These are phyloP conservation scores for Acanthamoeba sp. DNA, from an alignment of 208 protist species.

Conservation along the genomic window DNA sequence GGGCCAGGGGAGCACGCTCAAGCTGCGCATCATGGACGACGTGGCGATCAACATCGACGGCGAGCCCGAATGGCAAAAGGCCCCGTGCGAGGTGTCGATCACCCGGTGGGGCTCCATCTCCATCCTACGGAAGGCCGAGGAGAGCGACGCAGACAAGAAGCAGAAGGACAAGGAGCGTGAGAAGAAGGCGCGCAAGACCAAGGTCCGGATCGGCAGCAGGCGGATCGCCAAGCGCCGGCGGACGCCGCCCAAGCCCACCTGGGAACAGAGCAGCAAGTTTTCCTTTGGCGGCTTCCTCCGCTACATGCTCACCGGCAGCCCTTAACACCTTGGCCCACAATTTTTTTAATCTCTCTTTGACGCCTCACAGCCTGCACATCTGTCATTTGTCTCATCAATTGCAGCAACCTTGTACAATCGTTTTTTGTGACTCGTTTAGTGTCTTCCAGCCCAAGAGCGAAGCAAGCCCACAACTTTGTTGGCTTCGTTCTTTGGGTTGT, in stretches of 20 bases:
- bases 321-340: neutral
- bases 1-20: constrained; percentile 36
- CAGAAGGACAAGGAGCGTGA: neutral
- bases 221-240: constrained; percentile 6
- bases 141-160: neutral
- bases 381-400: too few species aligned
- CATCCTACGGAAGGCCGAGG: neutral
- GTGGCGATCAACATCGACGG: constrained; percentile 54
- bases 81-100: constrained; percentile 22
- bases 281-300: constrained; percentile 6
- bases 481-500: too few species aligned
- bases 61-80: constrained; percentile 25
- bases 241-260: neutral
- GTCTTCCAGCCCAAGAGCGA: too few species aligned
- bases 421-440: too few species aligned
- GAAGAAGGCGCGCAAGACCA: neutral
- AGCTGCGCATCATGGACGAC: neutral
- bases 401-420: too few species aligned
- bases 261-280: constrained; percentile 23
- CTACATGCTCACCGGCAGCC: constrained; percentile 14
- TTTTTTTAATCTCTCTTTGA: too few species aligned
- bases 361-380: too few species aligned
- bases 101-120: constrained; percentile 10
- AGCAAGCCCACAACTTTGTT: too few species aligned
- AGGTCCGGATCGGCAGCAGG: neutral